Evolutionary conservation across 1,139 yeast genomes (phyloP).

Genomic region (Geotrichum bryndzae): DNA sequence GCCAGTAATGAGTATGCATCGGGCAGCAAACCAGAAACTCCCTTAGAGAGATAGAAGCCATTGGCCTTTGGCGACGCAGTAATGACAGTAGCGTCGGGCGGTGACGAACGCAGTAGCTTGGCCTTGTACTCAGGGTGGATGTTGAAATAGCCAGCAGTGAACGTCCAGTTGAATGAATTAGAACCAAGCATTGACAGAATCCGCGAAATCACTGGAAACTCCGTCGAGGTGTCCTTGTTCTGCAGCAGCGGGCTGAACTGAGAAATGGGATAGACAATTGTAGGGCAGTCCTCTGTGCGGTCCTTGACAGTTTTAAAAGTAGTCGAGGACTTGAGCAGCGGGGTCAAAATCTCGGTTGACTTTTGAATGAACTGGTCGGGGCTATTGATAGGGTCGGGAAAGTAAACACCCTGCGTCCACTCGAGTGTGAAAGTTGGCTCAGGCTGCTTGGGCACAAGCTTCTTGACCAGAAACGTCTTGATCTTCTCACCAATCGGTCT

Average conservation of each 20-base stretch:
- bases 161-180: slow-evolving; percentile 63
- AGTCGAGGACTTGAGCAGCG: slow-evolving; percentile 40
- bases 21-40: slow-evolving; percentile 77
- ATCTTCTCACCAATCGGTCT: neutral
- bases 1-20: slow-evolving; percentile 81
- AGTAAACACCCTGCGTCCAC: slow-evolving; percentile 71
- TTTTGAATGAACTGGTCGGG: slow-evolving; percentile 52
- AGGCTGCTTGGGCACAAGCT: slow-evolving; percentile 14
- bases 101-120: slow-evolving; percentile 53
- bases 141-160: slow-evolving; percentile 96
- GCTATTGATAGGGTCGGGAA: slow-evolving; percentile 66
- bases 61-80: slow-evolving; percentile 90
- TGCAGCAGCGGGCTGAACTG: slow-evolving; percentile 77
- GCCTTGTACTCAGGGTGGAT: slow-evolving; percentile 70
- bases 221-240: slow-evolving; percentile 64
- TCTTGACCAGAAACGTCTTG: slow-evolving; percentile 5
- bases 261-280: slow-evolving; percentile 80
- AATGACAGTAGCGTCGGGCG: slow-evolving; percentile 57
- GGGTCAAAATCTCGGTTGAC: slow-evolving; percentile 52
- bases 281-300: slow-evolving; percentile 7
- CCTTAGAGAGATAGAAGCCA: slow-evolving; percentile 81
- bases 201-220: slow-evolving; percentile 61
- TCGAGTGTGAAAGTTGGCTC: slow-evolving; percentile 42
- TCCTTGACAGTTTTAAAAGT: neutral
- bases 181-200: slow-evolving; percentile 51